These are phyloP conservation scores for Globisporangium iwayamae DNA, from an alignment of 352 stramenopile species.

Conservation along the genomic window DNA sequence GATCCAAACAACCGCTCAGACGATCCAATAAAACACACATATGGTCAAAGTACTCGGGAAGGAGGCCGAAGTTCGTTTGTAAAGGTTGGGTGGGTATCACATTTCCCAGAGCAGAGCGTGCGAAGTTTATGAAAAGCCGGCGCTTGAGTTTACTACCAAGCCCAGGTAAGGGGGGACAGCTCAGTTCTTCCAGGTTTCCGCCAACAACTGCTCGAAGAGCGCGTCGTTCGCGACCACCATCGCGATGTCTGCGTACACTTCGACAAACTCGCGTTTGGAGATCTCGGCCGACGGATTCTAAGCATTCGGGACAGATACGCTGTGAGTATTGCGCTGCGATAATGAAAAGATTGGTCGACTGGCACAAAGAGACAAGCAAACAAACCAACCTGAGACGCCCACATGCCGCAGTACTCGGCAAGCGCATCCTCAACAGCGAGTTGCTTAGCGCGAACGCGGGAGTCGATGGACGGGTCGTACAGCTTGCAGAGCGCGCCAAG, in stretches of 20 bases:
- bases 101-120: background rate
- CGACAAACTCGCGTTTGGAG: constrained; percentile 51
- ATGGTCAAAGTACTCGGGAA: background rate
- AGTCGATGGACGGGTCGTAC: constrained; percentile 65
- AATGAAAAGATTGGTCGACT: background rate
- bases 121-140: background rate
- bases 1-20: constrained; percentile 26
- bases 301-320: too few species aligned
- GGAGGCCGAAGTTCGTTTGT: background rate
- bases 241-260: constrained; percentile 74
- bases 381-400: constrained; percentile 24
- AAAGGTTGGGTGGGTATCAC: background rate
- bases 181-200: constrained; percentile 58
- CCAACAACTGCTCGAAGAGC: constrained; percentile 64
- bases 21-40: background rate
- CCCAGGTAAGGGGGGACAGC: background rate
- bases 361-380: constrained; percentile 1
- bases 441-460: constrained; percentile 41
- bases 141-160: background rate
- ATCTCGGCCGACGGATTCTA: constrained; percentile 25
- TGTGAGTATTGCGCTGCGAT: too few species aligned
- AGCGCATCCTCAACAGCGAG: constrained; percentile 31
- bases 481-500: constrained; percentile 32
- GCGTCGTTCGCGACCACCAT: constrained; percentile 49
- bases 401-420: constrained; percentile 47